A percentile compares a stretch with the other conserved stretches of the same genome.
phyloP scores from a whole-genome alignment of 805 yeast genomes.

The Cyberlindnera bimundalis region DNA sequence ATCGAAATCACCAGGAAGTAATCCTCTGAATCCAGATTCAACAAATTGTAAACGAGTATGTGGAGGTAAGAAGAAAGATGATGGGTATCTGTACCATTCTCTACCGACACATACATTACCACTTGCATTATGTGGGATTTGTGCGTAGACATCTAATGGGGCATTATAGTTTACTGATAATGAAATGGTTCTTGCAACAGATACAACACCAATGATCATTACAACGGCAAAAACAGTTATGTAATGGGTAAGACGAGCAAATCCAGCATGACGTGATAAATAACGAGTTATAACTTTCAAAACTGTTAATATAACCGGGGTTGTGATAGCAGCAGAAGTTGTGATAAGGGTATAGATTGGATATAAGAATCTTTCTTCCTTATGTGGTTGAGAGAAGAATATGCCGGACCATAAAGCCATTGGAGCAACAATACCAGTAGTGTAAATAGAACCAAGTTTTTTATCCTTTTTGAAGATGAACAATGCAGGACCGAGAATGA shows the following conservation, averaged over 20 bases:
- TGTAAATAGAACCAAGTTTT: slow-evolving; percentile 11
- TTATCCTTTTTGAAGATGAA: slow-evolving; percentile 14
- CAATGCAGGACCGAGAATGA: slow-evolving; percentile 29
- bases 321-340: slow-evolving; percentile 56
- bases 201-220: slow-evolving; percentile 25
- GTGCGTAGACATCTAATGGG: slow-evolving; percentile 59
- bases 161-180: slow-evolving; percentile 67
- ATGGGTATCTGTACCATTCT: slow-evolving; percentile 93
- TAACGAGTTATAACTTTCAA: slow-evolving; percentile 4
- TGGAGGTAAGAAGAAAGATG: slow-evolving; percentile 75
- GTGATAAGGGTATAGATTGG: slow-evolving; percentile 75
- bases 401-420: slow-evolving; percentile 62
- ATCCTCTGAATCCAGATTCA: slow-evolving; percentile 76
- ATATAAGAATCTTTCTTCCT: slow-evolving; percentile 88
- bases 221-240: background rate
- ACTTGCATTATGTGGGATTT: slow-evolving; percentile 31
- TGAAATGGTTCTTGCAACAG: slow-evolving; percentile 55
- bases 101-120: slow-evolving; percentile 82
- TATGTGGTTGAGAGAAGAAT: slow-evolving; percentile 78
- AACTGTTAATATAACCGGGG: slow-evolving; percentile 14
- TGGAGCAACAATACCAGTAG: slow-evolving; percentile 41
- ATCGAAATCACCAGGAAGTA: slow-evolving; percentile 81
- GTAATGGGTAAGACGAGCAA: slow-evolving; percentile 1
- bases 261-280: background rate
- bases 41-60: slow-evolving; percentile 64